Percentiles rank a stretch among this genome's conserved stretches.
Evolutionary conservation across 257 asterid genomes (phyloP).

Genomic region (Pogostemon cablin): DNA sequence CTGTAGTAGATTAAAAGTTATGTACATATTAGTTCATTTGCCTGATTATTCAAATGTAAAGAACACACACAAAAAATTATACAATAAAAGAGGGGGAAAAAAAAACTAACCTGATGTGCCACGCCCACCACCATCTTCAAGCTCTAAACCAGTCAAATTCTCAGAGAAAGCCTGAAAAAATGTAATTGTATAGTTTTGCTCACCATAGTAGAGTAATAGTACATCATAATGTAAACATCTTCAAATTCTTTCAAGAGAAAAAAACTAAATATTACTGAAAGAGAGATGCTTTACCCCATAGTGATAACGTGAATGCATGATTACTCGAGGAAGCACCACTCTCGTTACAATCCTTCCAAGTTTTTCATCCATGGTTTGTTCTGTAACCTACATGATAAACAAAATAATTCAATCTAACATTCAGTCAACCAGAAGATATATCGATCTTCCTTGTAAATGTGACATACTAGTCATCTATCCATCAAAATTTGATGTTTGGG

Average conservation of each 20-base stretch:
- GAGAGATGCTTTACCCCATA: conserved; percentile 61
- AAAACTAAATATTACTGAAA: conserved; percentile 15
- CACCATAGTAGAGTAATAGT: neutral
- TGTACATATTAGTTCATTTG: conserved; percentile 20
- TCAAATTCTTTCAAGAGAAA: neutral
- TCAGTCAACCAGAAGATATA: conserved; percentile 8
- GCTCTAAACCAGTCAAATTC: conserved; percentile 94
- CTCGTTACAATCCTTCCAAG: conserved; percentile 80
- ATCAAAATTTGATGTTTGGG: neutral
- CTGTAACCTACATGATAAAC: conserved; percentile 58
- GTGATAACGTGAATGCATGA: conserved; percentile 91
- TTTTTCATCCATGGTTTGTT: conserved; percentile 79
- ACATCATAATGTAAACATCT: neutral
- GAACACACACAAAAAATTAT: neutral
- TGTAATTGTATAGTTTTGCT: conserved; percentile 11
- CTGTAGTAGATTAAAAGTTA: conserved; percentile 46
- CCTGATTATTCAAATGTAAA: conserved; percentile 11
- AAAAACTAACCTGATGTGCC: conserved; percentile 81
- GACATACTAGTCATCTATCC: neutral
- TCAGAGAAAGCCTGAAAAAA: conserved; percentile 76
- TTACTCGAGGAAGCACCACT: conserved; percentile 93
- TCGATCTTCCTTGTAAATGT: neutral
- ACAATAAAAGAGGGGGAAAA: neutral
- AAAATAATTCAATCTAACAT: neutral
- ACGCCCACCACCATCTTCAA: conserved; percentile 99